These are phyloP conservation scores for Dichotomopilus funicola DNA, from an alignment of 2,329 filamentous ascomycete species.

Conservation along the genomic window DNA sequence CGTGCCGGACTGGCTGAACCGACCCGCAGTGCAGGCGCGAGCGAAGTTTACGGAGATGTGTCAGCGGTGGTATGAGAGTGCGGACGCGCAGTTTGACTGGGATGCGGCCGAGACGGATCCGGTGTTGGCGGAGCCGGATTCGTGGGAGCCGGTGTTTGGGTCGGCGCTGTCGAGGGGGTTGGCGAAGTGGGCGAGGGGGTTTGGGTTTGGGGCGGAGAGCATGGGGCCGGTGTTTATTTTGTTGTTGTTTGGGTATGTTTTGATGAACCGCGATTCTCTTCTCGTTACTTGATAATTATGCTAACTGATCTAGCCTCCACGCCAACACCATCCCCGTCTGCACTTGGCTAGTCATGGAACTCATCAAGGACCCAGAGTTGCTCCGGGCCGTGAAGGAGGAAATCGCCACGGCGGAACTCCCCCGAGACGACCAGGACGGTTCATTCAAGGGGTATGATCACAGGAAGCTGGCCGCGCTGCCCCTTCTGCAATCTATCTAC, in stretches of 20 bases:
- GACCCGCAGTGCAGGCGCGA: background rate
- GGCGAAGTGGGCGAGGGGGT: background rate
- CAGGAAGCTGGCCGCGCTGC: background rate
- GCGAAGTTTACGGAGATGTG: background rate
- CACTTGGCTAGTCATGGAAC: slow-evolving; percentile 22
- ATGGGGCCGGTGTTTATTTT: background rate
- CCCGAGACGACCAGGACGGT: background rate
- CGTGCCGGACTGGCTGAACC: slow-evolving; percentile 1
- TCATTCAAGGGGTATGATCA: background rate
- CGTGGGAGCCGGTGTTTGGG: slow-evolving; percentile 9
- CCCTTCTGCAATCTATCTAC: background rate
- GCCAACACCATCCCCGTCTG: slow-evolving; percentile 22
- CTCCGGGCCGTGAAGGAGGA: slow-evolving; percentile 12
- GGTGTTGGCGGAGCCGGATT: background rate
- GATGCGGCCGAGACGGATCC: background rate
- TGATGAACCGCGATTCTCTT: background rate
- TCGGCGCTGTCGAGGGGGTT: background rate
- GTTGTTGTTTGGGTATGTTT: background rate
- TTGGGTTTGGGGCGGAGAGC: background rate
- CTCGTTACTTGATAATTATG: background rate
- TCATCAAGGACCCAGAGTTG: slow-evolving; percentile 16
- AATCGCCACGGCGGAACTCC: background rate
- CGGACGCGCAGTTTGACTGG: slow-evolving; percentile 6
- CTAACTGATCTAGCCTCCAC: background rate
- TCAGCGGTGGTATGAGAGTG: background rate